Evolutionary conservation across 2,329 filamentous ascomycete species (phyloP).

Genomic region (Thielaviopsis musarum): DNA sequence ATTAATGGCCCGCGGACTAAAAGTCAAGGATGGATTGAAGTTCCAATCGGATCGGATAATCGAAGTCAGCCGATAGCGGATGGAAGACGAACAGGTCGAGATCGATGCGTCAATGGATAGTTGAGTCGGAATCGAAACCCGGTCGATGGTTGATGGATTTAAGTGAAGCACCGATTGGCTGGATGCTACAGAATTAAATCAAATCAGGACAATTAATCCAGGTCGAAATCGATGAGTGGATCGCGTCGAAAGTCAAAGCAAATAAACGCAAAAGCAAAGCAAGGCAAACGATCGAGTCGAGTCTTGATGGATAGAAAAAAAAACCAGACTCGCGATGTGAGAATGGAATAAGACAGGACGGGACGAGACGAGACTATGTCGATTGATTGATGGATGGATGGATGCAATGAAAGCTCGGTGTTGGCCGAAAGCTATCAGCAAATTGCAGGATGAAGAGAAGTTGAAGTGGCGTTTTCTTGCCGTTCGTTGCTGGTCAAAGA

Average conservation of each 20-base stretch:
- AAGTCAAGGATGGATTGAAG: slow-evolving; percentile 8
- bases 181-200: background rate
- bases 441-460: background rate
- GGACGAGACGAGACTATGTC: too few species aligned
- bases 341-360: background rate
- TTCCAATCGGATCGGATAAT: slow-evolving; percentile 2
- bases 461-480: too few species aligned
- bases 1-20: slow-evolving; percentile 12
- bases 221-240: background rate
- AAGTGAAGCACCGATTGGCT: background rate
- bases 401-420: background rate
- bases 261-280: slow-evolving; percentile 1
- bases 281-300: background rate
- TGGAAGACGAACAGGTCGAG: slow-evolving; percentile 16
- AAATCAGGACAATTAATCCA: background rate
- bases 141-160: background rate
- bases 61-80: slow-evolving; percentile 5
- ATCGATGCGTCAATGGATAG: slow-evolving; percentile 8
- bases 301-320: slow-evolving; percentile 12
- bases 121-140: background rate
- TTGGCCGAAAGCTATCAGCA: background rate
- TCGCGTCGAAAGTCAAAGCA: slow-evolving; percentile 6
- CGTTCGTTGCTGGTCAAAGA: background rate
- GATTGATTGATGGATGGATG: background rate
- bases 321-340: background rate